phyloP scores from a whole-genome alignment of 2,329 filamentous ascomycete species.

The Diaporthe vexans region DNA sequence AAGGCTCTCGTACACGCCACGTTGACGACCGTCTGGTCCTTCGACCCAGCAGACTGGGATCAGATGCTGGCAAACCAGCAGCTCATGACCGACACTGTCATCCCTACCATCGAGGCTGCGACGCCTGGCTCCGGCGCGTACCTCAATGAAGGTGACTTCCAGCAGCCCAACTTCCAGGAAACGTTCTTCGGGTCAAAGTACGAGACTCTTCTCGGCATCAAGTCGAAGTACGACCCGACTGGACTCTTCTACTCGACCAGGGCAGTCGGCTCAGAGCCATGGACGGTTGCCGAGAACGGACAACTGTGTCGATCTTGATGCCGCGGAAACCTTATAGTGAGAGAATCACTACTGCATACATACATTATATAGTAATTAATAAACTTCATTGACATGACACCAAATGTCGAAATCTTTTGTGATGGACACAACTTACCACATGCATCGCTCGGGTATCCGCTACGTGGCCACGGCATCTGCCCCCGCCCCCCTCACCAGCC shows the following conservation, averaged over 20 bases:
- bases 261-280: conserved; percentile 56
- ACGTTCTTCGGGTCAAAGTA: conserved; percentile 53
- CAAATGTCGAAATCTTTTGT: not conserved
- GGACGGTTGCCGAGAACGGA: conserved; percentile 51
- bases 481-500: too few relatives aligned
- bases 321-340: conserved; percentile 1
- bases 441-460: too few relatives aligned
- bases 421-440: too few relatives aligned
- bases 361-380: not conserved
- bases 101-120: conserved; percentile 46
- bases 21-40: conserved; percentile 50
- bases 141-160: conserved; percentile 56
- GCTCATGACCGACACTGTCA: conserved; percentile 47
- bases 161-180: conserved; percentile 48
- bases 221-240: conserved; percentile 55
- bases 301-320: conserved; percentile 42
- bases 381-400: not conserved
- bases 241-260: conserved; percentile 54
- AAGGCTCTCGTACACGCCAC: conserved; percentile 51
- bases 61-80: conserved; percentile 47
- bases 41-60: conserved; percentile 51
- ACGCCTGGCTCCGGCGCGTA: conserved; percentile 50
- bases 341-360: not conserved
- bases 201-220: conserved; percentile 49
- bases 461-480: too few relatives aligned